Percentiles rank a stretch among this genome's conserved stretches.
phyloP scores from a whole-genome alignment of 1,284 basidiomycete genomes.

The Spongispora temasekensis region DNA sequence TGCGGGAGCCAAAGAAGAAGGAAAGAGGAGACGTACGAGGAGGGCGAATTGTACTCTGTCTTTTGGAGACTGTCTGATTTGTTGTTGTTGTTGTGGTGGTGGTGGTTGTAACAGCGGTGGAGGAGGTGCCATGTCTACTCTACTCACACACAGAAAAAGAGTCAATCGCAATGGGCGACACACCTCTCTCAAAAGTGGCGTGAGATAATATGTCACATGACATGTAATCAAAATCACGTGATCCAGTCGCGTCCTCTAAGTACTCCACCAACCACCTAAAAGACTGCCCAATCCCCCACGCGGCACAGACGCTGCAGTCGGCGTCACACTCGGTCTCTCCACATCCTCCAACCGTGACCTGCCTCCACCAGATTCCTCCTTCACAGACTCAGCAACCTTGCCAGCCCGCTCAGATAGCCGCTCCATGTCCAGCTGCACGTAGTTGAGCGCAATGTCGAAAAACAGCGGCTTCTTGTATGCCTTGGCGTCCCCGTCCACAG shows the following conservation, averaged over 20 bases:
- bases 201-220: slow-evolving; percentile 20
- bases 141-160: slow-evolving; percentile 11
- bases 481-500: slow-evolving; percentile 44
- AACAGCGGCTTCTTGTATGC: slow-evolving; percentile 81
- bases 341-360: slow-evolving; percentile 28
- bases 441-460: slow-evolving; percentile 94
- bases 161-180: too few relatives aligned
- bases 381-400: slow-evolving; percentile 41
- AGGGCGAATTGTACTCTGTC: slow-evolving; percentile 29
- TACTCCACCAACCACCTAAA: slow-evolving; percentile 59
- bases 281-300: slow-evolving; percentile 43
- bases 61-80: slow-evolving; percentile 19
- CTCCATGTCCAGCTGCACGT: slow-evolving; percentile 84
- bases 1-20: not conserved
- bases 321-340: slow-evolving; percentile 41
- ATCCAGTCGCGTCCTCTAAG: slow-evolving; percentile 32
- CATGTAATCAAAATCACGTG: slow-evolving; percentile 2
- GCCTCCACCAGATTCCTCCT: slow-evolving; percentile 28
- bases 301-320: slow-evolving; percentile 32
- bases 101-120: slow-evolving; percentile 30
- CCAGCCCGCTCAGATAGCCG: slow-evolving; percentile 71
- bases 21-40: slow-evolving; percentile 10
- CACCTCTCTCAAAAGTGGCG: slow-evolving; percentile 18
- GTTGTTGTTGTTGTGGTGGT: slow-evolving; percentile 24
- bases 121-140: slow-evolving; percentile 30